Evolutionary conservation across 495 filamentous ascomycete genomes (phyloP).

Genomic region (Xeromyces bisporus): DNA sequence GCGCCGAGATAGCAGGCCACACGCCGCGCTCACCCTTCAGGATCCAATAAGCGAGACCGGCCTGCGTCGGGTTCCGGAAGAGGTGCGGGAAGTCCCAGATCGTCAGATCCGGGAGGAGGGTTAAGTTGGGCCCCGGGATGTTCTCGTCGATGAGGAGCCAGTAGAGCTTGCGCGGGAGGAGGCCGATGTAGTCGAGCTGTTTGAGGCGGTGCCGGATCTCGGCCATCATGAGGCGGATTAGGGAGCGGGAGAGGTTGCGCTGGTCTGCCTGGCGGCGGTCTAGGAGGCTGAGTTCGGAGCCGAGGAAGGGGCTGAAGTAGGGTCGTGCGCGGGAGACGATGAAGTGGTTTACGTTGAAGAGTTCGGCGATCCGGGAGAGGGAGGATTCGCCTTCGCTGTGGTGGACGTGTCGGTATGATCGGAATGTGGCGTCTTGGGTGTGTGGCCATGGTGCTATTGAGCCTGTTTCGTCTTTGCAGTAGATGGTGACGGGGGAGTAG

Average conservation of each 20-base stretch:
- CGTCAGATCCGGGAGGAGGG: slow-evolving; percentile 65
- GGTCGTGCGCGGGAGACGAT: slow-evolving; percentile 93
- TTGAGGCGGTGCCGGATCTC: slow-evolving; percentile 70
- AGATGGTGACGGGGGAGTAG: slow-evolving; percentile 50
- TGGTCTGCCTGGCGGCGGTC: slow-evolving; percentile 42
- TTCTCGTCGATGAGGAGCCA: slow-evolving; percentile 77
- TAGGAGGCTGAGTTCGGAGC: slow-evolving; percentile 62
- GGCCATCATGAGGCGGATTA: slow-evolving; percentile 50
- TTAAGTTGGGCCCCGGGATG: slow-evolving; percentile 64
- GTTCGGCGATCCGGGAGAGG: slow-evolving; percentile 64
- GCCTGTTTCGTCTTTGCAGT: slow-evolving; percentile 70
- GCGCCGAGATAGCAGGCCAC: slow-evolving; percentile 77
- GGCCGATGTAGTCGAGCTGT: slow-evolving; percentile 61
- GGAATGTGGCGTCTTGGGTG: slow-evolving; percentile 47
- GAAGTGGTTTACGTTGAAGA: slow-evolving; percentile 97
- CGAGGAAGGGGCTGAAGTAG: slow-evolving; percentile 79
- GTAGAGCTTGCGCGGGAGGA: slow-evolving; percentile 51
- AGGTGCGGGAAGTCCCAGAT: slow-evolving; percentile 54
- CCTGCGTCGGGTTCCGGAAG: slow-evolving; percentile 61
- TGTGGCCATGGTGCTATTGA: slow-evolving; percentile 65
- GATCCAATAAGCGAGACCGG: slow-evolving; percentile 73
- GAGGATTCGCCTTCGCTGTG: slow-evolving; percentile 67
- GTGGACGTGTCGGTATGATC: slow-evolving; percentile 47
- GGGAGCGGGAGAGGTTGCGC: slow-evolving; percentile 39
- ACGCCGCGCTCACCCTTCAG: slow-evolving; percentile 68